Base-by-base conservation (phyloP, 345 rosid genomes). In the Citropsis articulata region DNA sequence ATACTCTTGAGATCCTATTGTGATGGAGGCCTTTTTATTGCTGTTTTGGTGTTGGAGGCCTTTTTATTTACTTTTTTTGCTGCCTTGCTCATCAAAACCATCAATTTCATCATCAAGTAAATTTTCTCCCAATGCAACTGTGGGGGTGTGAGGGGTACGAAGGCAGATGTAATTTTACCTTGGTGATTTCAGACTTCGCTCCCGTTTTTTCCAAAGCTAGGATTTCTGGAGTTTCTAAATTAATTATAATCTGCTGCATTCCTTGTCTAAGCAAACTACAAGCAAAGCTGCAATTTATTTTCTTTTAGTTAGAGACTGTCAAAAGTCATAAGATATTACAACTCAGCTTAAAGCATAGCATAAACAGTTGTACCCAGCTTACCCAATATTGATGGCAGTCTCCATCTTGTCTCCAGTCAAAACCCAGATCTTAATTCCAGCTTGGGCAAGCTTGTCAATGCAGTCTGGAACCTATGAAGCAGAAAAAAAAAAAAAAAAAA, bases 321-420 rank as follows among this genome's bases (percentile, higher is more conserved):
- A 28, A 19, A 42, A 28, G 71, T 1, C 60, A 74, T 28, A 33
- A 72, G 74, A 72, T 71, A 76, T 22, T 22, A 10, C 14, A 8
- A 18, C 48, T 70, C 21, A 70, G 38, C 56, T 30, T 9, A 2
- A 16, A n/a, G 62, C 61, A 40, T 27, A 36, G 64, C 13, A 24
- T 7, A 75, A 60, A 72, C 61, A 18, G 59, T 80, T 21, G 45
- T 24, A 14, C 27, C 56, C 73, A 78, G 66, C 78, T 69, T 90
- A 95, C 95, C 98, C 98, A 81, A 95, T 95, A 84, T 93, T 93
- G 89, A 95, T 95, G 78, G 98, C 98, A 50, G 98, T 95, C 88
- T 95, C 98, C 97, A 93, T 91, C 86, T 95, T 95, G 84, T 95
- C 98, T 78, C 98, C 98, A 3, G 98, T 95, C 89, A 95, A 86